phyloP scores from a whole-genome alignment of 345 rosid species.

The rapeseed (Brassica napus) region Da-Ae NC_063442.1:25321501-25322000 shows the following conservation, averaged over 20 bases:
- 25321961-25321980: conserved; percentile 81
- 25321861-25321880: conserved; percentile 7
- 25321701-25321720: too few species aligned
- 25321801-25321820: conserved; percentile 28
- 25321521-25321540: conserved; percentile 30
- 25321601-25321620: not conserved
- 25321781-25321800: not conserved
- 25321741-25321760: not conserved
- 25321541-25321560: conserved; percentile 30
- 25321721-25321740: not conserved
- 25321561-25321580: not conserved
- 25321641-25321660: not conserved
- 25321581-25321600: conserved; percentile 1
- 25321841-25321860: conserved; percentile 23
- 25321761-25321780: too few species aligned
- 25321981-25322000: conserved; percentile 95
- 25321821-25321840: conserved; percentile 39
- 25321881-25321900: not conserved
- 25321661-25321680: not conserved
- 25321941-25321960: conserved; percentile 77
- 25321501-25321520: not conserved
- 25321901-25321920: conserved; percentile 76
- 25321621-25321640: conserved; percentile 4
- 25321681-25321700: conserved; percentile 6
- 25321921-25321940: conserved; percentile 78